Conservation (phyloP, 106 monocot species). For the Posidonia australis region DNA sequence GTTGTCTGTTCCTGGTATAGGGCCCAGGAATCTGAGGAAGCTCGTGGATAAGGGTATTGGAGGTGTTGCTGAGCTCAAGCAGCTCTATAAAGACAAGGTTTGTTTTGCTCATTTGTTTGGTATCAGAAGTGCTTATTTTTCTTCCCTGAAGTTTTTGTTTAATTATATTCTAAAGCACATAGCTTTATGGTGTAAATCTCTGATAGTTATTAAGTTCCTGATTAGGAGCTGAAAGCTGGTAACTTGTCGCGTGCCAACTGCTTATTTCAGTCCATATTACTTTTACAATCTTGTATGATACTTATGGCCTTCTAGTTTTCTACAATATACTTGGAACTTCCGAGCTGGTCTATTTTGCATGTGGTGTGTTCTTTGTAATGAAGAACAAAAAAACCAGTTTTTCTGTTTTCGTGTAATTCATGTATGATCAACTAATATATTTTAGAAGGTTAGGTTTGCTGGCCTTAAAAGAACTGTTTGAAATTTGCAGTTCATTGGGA, state of each 20-base stretch:
- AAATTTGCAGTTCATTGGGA: neutral
- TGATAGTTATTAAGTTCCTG: too few relatives aligned
- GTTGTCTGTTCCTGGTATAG: slow-evolving; percentile 39
- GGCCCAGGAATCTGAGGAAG: slow-evolving; percentile 53
- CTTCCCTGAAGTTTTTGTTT: neutral
- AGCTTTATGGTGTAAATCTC: too few relatives aligned
- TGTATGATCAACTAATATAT: neutral
- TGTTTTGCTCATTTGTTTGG: neutral
- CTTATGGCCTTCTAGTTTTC: too few relatives aligned
- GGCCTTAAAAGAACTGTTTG: neutral
- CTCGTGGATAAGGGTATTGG: slow-evolving; percentile 57
- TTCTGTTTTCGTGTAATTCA: neutral
- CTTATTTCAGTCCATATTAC: too few relatives aligned
- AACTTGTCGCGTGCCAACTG: too few relatives aligned
- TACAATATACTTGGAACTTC: too few relatives aligned
- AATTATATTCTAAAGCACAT: too few relatives aligned
- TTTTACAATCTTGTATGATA: too few relatives aligned
- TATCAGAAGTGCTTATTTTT: neutral
- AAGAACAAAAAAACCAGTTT: too few relatives aligned
- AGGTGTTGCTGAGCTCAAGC: slow-evolving; percentile 50
- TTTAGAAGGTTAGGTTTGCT: neutral
- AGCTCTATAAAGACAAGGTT: slow-evolving; percentile 61
- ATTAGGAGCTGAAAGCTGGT: too few relatives aligned
- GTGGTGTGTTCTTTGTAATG: too few relatives aligned
- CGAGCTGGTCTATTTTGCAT: too few relatives aligned